Base-by-base conservation (phyloP, 345 rosid species). In the Tarenaya hassleriana region DNA sequence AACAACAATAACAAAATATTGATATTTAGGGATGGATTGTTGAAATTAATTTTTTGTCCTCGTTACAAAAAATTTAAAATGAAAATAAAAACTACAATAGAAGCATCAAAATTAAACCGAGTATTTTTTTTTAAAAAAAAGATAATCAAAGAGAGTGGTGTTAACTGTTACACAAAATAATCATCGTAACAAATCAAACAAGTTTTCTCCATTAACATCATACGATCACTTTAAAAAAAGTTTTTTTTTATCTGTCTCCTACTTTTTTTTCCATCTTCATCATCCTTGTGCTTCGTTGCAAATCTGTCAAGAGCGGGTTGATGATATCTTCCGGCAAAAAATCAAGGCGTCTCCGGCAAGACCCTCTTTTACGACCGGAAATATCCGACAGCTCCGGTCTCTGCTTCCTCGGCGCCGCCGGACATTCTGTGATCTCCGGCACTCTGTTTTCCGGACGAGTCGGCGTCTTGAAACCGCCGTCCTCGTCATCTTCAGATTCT, bases 381-480 rank as follows among this genome's bases (percentile, higher is more conserved):
- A 34, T 46, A 50, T 13, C 41, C 16, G 51, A 34, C 41, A 45
- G 41, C 10, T 24, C 39, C 18, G 11, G 40, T 12, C 3, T 7
- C 5, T 41, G 12, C 54, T 17, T 66, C 63, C 1, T 59, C 3
- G 66, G 71, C 10, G 61, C 61, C 47, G 52, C 51, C 35, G 71
- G 71, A 7, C 71, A 66, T 60, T 66, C 47, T 53, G 15, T 66
- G 4, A 60, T 18, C 47, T 3, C 16, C 34, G 57, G 61, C 41
- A 66, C 60, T 54, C 34, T 66, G 54, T 66, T 66, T 47, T 66
- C 71, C 10, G 35, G 52, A 16, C 61, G 51, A 32, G 70, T 66
- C 16, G 70, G 70, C 9, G 71, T 54, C 42, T 41, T 66, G n/a
- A 53, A 66, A 21, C 66, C 66, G 4, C 59, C 70, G 21, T 52